Evolutionary conservation across 2,329 filamentous ascomycete species (phyloP), one percentile per base, ranked within the genome.

Genomic region (Immersiporthe knoxdaviesiana): DNA sequence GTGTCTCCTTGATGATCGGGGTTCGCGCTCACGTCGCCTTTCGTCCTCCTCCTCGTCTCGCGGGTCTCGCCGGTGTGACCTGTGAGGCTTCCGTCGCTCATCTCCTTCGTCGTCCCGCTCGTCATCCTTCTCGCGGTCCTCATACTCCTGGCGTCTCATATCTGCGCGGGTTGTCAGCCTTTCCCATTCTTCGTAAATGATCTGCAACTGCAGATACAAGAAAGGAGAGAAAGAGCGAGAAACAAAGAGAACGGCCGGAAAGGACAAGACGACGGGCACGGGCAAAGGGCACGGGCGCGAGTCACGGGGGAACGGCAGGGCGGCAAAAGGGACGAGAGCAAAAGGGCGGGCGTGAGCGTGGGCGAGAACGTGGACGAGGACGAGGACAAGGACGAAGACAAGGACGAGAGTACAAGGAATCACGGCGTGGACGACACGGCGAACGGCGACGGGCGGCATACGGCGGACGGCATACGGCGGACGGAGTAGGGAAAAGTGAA

Each of bases 101-200:
- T 79, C 77, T 18, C 77, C 76, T 35, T 73, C 72, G 14, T 81
- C 79, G n/a, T 72, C 71, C 21, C 61, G 58, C 32, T 64, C 47
- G 37, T 70, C 60, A 27, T 69, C 66, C 27, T 66, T 54, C n/a
- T 71, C 70, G 14, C 72, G 66, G 37, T 73, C 72, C 61, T 82
- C 82, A 64, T 76, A 74, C 70, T 84, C 82, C 67, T 81, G 82
- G 68, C 81, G 79, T 44, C 78, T 79, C 68, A 76, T 79, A 58
- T 81, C 80, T 81, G 71, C 71, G 50, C 47, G 73, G 68, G 63
- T 71, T 65, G 65, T 76, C 69, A 75, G 74, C 72, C 72, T 64
- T 70, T 71, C 64, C 68, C 66, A 66, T 65, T 65, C 60, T 66
- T 65, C 70, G 61, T 39, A 59, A 56, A 18, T 32, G 41, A n/a